phyloP scores from a whole-genome alignment of 1,284 basidiomycete genomes.

The Albatrellus sp. region DNA sequence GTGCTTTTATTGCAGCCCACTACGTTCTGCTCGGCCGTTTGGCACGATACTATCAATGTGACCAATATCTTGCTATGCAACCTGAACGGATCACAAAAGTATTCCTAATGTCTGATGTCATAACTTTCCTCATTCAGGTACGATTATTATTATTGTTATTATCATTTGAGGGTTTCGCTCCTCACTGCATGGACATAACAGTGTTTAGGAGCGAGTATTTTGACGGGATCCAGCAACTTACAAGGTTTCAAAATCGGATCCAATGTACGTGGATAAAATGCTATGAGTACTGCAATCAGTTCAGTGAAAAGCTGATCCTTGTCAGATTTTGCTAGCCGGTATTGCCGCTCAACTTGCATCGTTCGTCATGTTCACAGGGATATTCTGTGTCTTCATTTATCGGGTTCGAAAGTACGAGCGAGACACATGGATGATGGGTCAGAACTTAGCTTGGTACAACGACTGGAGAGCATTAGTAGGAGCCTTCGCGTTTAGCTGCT shows the following conservation, averaged over 20 bases:
- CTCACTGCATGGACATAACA: constrained; percentile 21
- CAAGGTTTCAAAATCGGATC: constrained; percentile 20
- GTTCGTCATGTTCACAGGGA: constrained; percentile 45
- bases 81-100: constrained; percentile 37
- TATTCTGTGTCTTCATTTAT: constrained; percentile 48
- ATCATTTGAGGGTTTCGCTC: no score
- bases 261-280: constrained; percentile 19
- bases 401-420: constrained; percentile 34
- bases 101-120: constrained; percentile 48
- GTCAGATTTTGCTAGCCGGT: constrained; percentile 51
- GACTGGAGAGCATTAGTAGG: constrained; percentile 50
- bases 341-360: constrained; percentile 51
- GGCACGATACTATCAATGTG: constrained; percentile 35
- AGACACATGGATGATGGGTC: constrained; percentile 32
- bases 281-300: no score
- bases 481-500: constrained; percentile 46
- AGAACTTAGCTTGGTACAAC: constrained; percentile 30
- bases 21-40: constrained; percentile 59
- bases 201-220: constrained; percentile 30
- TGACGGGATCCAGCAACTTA: constrained; percentile 22
- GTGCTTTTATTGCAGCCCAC: constrained; percentile 67
- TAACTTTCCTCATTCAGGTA: constrained; percentile 61
- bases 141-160: neutral
- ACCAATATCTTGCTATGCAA: constrained; percentile 40
- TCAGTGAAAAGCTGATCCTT: neutral